Evolutionary conservation across 2,329 filamentous ascomycete genomes (phyloP).

Genomic region (Aureobasidium uvarum): DNA sequence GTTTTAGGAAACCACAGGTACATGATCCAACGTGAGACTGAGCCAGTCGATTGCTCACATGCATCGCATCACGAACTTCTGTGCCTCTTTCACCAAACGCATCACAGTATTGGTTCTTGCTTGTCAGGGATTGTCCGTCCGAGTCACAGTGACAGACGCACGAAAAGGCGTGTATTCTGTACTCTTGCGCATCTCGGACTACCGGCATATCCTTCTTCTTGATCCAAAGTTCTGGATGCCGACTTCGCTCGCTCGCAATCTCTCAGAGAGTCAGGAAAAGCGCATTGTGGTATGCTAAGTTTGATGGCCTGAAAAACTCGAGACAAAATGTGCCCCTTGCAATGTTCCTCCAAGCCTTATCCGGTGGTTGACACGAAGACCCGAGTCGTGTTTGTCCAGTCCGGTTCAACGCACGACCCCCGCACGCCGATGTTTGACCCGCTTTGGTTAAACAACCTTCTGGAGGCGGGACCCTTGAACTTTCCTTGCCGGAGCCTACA

Average conservation of each 20-base stretch:
- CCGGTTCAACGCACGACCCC: conserved; percentile 11
- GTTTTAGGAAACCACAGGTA: conserved; percentile 5
- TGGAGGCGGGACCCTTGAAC: conserved; percentile 14
- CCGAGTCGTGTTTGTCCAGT: conserved; percentile 23
- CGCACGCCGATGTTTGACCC: conserved; percentile 22
- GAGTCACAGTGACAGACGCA: conserved; percentile 2
- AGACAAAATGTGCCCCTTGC: conserved; percentile 17
- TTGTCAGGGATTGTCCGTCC: neutral
- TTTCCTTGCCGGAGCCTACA: neutral
- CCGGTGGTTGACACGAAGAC: conserved; percentile 8
- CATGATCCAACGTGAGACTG: conserved; percentile 9
- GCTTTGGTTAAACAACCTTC: conserved; percentile 13
- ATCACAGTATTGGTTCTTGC: neutral
- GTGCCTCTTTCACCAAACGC: conserved; percentile 12
- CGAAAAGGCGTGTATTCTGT: conserved; percentile 2
- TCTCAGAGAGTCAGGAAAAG: neutral
- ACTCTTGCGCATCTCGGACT: conserved; percentile 1
- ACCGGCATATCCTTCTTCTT: conserved; percentile 7
- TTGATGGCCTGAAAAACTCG: conserved; percentile 15
- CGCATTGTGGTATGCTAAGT: conserved; percentile 5
- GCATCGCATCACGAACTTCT: neutral
- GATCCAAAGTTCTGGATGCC: conserved; percentile 10
- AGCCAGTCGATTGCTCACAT: conserved; percentile 7
- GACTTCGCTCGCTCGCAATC: conserved; percentile 20
- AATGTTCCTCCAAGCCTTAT: neutral